Evolutionary conservation across 179 eudicot species (phyloP).

Genomic region (Spinacia oleracea): DNA sequence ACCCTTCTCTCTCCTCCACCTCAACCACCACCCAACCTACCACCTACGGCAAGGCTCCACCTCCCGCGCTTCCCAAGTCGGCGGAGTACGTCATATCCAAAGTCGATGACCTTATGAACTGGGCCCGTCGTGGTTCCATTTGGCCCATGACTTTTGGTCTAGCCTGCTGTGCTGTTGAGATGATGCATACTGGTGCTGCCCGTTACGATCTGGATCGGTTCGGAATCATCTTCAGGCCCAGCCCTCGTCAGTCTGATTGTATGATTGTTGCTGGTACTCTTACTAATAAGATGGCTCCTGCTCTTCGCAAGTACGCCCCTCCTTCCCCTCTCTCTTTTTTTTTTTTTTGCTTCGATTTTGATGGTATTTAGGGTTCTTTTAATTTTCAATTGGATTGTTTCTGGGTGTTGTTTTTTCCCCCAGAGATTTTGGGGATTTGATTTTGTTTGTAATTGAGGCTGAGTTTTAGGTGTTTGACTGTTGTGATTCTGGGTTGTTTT

Average conservation of each 20-base stretch:
- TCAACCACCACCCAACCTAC: constrained; percentile 43
- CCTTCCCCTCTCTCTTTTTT: neutral
- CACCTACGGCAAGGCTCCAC: constrained; percentile 53
- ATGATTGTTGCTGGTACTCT: constrained; percentile 99
- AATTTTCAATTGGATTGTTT: neutral
- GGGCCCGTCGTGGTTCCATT: constrained; percentile 91
- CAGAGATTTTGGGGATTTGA: neutral
- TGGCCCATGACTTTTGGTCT: constrained; percentile 99
- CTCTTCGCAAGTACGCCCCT: constrained; percentile 72
- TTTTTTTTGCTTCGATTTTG: neutral
- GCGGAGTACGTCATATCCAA: constrained; percentile 92
- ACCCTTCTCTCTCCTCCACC: constrained; percentile 47
- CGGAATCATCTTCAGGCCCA: constrained; percentile 87
- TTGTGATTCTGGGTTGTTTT: neutral
- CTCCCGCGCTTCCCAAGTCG: constrained; percentile 70
- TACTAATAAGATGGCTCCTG: constrained; percentile 99
- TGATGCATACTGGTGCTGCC: constrained; percentile 99
- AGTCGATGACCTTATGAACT: constrained; percentile 90
- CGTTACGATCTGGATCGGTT: constrained; percentile 90
- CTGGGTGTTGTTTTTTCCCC: too few relatives aligned
- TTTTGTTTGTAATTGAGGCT: neutral
- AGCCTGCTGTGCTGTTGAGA: constrained; percentile 96
- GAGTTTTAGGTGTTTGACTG: neutral
- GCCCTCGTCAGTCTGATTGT: constrained; percentile 94
- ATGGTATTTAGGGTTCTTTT: neutral